phyloP scores from a whole-genome alignment of 257 asterid species.

The Ligustrum vulgare region DNA sequence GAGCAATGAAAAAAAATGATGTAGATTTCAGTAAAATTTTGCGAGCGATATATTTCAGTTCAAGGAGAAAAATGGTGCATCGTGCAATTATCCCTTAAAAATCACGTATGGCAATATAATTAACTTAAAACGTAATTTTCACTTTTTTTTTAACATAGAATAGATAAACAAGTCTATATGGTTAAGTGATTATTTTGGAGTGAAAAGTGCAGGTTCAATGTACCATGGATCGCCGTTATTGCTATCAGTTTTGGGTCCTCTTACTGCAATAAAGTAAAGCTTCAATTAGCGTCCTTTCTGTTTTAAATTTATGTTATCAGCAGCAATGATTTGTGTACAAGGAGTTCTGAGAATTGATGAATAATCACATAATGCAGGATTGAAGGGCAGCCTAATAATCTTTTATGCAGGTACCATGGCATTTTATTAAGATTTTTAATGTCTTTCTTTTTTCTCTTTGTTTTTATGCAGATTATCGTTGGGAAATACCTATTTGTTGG shows the following conservation, averaged over 20 bases:
- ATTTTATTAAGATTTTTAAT: not conserved
- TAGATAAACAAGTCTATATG: too few species aligned
- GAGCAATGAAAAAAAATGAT: too few species aligned
- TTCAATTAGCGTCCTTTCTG: slow-evolving; percentile 9
- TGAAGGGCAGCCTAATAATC: slow-evolving; percentile 61
- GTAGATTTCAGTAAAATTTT: too few species aligned
- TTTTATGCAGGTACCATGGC: slow-evolving; percentile 68
- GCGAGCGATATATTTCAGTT: too few species aligned
- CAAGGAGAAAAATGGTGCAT: too few species aligned
- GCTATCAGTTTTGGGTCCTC: slow-evolving; percentile 81
- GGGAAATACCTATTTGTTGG: not conserved
- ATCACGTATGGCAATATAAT: not conserved
- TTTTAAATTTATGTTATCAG: not conserved
- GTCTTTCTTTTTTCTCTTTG: too few species aligned
- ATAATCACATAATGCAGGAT: slow-evolving; percentile 46
- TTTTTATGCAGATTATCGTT: too few species aligned
- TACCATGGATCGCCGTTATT: slow-evolving; percentile 93
- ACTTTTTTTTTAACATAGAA: too few species aligned
- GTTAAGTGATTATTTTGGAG: not conserved
- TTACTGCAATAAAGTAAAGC: slow-evolving; percentile 60
- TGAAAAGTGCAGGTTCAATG: slow-evolving; percentile 73
- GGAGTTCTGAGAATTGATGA: slow-evolving; percentile 19
- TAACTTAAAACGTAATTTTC: not conserved
- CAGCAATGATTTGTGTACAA: not conserved
- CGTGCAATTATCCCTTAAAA: too few species aligned